Evolutionary conservation across 768 basidiomycete species (phyloP), one percentile per base, ranked within the genome.

Genomic region (Tubosaeta sp.): DNA sequence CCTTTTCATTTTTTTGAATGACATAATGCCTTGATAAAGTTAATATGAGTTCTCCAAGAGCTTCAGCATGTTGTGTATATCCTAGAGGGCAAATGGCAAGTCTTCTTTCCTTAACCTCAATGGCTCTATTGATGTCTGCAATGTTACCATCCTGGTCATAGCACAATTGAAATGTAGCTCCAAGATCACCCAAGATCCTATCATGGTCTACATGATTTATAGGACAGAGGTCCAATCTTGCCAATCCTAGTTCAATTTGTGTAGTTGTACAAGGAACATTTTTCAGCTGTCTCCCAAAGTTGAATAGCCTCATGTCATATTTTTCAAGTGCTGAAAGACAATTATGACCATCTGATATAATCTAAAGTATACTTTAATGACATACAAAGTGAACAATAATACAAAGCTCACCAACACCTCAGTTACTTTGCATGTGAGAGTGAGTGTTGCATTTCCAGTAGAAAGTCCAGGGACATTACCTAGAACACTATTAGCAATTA

Each of bases 71-170:
- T 11, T 39, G 19, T 39, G 18, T 5, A 39, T 39, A 19, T 7
- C 38, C 38, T 18, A 39, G 11, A 10, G 38, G 42, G 29, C 42
- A 43, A 43, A 43, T 25, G 6, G 13, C n/a, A 31, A 44, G 44
- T 19, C 30, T 44, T 4, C 1, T 32, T 13, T 32, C 4, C 4
- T 7, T 6, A 24, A 46, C 8, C 22, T 35, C 35, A 13, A 46
- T 46, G n/a, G 45, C 45, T 46, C 24, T 46, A 27, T 46, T 27
- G 24, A 46, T 34, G 24, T 46, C 45, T 46, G 45, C 13, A 18
- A 39, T 40, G 9, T 48, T 40, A 0, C 46, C 46, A 6, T 4
- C 14, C 16, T 25, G 31, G 25, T 25, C 6, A 27, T 46, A 46
- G 0, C 4, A 2, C 6, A 24, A 4, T 46, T 8, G 7, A 18